phyloP scores from a whole-genome alignment of 441 rosid genomes.

The Populus hybrid region DNA sequence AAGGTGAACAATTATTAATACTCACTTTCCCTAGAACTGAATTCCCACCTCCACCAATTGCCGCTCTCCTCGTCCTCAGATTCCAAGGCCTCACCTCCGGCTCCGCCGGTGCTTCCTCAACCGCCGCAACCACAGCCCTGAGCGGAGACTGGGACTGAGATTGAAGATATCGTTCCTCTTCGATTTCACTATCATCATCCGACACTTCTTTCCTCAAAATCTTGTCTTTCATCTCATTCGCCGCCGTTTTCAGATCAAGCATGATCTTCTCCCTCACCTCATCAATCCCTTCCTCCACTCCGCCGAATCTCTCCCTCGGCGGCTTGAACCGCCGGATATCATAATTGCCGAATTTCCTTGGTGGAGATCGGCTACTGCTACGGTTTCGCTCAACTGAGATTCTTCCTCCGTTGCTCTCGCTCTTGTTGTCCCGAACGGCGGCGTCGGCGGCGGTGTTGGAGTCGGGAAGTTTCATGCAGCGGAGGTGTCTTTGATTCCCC shows the following conservation, averaged over 20 bases:
- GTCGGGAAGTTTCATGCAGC: conserved; percentile 31
- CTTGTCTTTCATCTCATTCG: conserved; percentile 54
- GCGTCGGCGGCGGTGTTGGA: neutral
- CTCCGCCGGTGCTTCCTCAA: conserved; percentile 2
- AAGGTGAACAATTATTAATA: conserved; percentile 12
- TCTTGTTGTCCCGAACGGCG: neutral
- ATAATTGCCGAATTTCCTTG: neutral
- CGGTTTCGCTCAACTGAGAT: neutral
- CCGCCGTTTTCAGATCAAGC: conserved; percentile 66
- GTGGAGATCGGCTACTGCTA: neutral
- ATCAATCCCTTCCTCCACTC: conserved; percentile 63
- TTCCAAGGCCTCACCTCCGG: conserved; percentile 23
- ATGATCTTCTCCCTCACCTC: conserved; percentile 73
- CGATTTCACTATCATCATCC: conserved; percentile 17
- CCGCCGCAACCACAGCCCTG: conserved; percentile 4
- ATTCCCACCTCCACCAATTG: conserved; percentile 13
- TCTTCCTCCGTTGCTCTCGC: neutral
- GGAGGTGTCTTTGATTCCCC: conserved; percentile 71
- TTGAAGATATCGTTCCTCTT: conserved; percentile 18
- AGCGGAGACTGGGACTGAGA: neutral
- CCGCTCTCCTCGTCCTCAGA: conserved; percentile 24
- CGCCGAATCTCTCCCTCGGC: conserved; percentile 13
- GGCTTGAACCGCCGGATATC: conserved; percentile 11
- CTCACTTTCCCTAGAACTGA: conserved; percentile 1
- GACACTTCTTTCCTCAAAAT: conserved; percentile 36